Conservation (phyloP, 2,329 filamentous ascomycete genomes). For the Chaetoscypha palmicola region DNA sequence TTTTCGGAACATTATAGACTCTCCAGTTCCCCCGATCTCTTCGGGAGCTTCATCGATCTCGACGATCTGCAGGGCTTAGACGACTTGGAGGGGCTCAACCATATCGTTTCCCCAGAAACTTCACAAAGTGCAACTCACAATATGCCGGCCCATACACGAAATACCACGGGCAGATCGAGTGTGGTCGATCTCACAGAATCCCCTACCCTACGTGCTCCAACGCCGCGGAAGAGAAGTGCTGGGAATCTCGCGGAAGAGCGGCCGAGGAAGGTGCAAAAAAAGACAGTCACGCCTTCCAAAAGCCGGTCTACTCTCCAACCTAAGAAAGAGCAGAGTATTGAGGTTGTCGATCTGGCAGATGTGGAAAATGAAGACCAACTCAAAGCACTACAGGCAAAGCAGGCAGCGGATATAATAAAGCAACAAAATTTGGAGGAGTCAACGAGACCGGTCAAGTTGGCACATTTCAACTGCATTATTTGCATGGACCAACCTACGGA, state of each 20-base stretch:
- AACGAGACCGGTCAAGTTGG: conserved; percentile 44
- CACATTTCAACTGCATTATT: conserved; percentile 57
- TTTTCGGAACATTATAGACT: conserved; percentile 10
- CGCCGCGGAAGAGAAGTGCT: conserved; percentile 23
- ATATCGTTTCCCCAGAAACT: neutral
- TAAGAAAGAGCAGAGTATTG: conserved; percentile 8
- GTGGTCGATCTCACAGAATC: conserved; percentile 27
- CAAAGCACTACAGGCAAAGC: conserved; percentile 23
- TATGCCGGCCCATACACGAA: conserved; percentile 3
- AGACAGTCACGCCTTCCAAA: neutral
- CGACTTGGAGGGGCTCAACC: neutral
- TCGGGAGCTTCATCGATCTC: conserved; percentile 16
- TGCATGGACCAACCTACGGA: conserved; percentile 56
- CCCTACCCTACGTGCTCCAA: conserved; percentile 13
- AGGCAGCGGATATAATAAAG: conserved; percentile 26
- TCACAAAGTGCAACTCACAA: neutral
- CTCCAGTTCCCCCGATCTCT: conserved; percentile 21
- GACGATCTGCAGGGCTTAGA: neutral
- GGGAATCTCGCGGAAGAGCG: conserved; percentile 1
- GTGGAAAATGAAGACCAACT: conserved; percentile 24
- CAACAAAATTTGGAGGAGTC: conserved; percentile 39
- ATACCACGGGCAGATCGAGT: conserved; percentile 12
- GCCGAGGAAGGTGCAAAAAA: conserved; percentile 8
- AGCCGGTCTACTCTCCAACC: neutral
- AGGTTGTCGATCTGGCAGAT: conserved; percentile 26